These are phyloP conservation scores for Apiospora rasikravindrae DNA, from an alignment of 2,329 filamentous ascomycete species.

Conservation along the genomic window DNA sequence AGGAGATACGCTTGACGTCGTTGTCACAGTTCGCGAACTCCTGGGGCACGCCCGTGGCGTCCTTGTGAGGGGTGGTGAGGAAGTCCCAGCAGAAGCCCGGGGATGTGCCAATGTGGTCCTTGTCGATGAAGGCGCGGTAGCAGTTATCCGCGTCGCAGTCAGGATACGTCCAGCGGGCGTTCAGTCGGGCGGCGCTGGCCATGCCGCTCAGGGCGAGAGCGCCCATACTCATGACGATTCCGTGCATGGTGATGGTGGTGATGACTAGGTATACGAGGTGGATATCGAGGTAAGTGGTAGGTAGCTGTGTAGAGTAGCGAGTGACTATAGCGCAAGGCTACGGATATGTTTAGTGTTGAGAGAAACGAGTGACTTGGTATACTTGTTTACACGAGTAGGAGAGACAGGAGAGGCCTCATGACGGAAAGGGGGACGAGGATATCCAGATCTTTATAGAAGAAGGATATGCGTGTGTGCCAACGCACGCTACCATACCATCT, in stretches of 20 bases:
- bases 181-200: constrained; percentile 16
- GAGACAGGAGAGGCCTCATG: neutral
- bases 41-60: neutral
- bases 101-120: neutral
- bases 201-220: constrained; percentile 21
- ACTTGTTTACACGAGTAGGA: constrained; percentile 9
- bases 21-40: neutral
- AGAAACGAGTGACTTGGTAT: constrained; percentile 18
- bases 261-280: neutral
- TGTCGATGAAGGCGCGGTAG: constrained; percentile 18
- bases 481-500: neutral
- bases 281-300: neutral
- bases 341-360: neutral
- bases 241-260: neutral
- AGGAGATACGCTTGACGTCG: constrained; percentile 9
- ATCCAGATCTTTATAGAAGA: constrained; percentile 4
- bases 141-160: constrained; percentile 13
- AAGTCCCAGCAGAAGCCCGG: constrained; percentile 17
- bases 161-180: neutral
- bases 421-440: neutral
- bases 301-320: neutral
- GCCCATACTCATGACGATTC: constrained; percentile 11
- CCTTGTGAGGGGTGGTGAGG: neutral
- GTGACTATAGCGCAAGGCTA: constrained; percentile 6
- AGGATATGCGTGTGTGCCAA: neutral